A percentile compares a stretch with the other conserved stretches of the same genome.
These are phyloP conservation scores for Debaryomyces singareniensis DNA, from an alignment of 1,139 yeast genomes.

Conservation along the genomic window DNA sequence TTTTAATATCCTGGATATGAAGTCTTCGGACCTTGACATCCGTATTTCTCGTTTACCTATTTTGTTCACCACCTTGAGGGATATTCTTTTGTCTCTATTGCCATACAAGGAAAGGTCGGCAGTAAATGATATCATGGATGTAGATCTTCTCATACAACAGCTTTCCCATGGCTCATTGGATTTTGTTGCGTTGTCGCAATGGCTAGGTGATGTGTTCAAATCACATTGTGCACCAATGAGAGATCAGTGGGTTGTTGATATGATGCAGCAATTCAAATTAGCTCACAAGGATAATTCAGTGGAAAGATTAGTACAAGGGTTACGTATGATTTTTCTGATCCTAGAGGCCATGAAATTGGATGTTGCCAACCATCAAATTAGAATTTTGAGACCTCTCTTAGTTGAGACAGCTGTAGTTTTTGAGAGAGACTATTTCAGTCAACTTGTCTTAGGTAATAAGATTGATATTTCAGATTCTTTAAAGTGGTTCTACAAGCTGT, in stretches of 20 bases:
- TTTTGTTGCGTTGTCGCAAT: constrained; percentile 59
- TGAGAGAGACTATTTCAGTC: constrained; percentile 80
- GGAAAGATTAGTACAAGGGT: constrained; percentile 62
- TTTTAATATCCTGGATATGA: constrained; percentile 11
- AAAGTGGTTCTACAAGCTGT: constrained; percentile 59
- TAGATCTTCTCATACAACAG: constrained; percentile 73
- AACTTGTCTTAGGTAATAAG: constrained; percentile 61
- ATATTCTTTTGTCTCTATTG: constrained; percentile 64
- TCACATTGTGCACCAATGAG: constrained; percentile 95
- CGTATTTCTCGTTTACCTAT: constrained; percentile 53
- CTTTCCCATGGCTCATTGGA: constrained; percentile 62
- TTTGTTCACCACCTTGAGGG: constrained; percentile 70
- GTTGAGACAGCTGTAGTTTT: constrained; percentile 89
- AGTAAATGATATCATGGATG: constrained; percentile 71
- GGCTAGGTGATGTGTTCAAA: constrained; percentile 69
- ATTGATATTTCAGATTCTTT: constrained; percentile 61
- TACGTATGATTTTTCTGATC: constrained; percentile 74
- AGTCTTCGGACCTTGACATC: constrained; percentile 10
- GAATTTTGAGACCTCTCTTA: constrained; percentile 76
- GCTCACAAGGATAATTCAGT: constrained; percentile 54
- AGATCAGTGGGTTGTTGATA: constrained; percentile 82
- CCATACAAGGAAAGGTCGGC: constrained; percentile 72
- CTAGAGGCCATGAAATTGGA: constrained; percentile 95
- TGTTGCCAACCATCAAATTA: constrained; percentile 90
- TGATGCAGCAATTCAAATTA: constrained; percentile 61